These are phyloP conservation scores for Penicillium antarcticum DNA, from an alignment of 495 filamentous ascomycete species.

Conservation along the genomic window DNA sequence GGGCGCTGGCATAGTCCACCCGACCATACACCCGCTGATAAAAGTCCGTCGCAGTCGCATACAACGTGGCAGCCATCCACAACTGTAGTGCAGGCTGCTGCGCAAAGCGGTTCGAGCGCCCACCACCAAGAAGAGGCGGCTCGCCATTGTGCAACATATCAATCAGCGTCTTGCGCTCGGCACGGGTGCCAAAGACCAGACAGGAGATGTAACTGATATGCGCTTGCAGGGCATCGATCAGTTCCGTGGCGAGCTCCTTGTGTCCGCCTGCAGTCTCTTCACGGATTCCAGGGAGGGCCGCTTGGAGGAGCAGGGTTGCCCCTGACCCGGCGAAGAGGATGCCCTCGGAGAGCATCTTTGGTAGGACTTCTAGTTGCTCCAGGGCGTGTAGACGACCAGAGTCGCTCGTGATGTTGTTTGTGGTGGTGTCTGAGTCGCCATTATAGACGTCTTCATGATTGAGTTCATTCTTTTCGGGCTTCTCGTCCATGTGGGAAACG, in stretches of 20 bases:
- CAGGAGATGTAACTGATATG: conserved; percentile 38
- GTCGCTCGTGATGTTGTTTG: conserved; percentile 6
- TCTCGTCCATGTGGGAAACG: conserved; percentile 20
- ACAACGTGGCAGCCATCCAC: conserved; percentile 40
- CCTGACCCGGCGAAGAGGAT: conserved; percentile 39
- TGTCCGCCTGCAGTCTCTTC: conserved; percentile 10
- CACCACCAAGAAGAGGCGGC: conserved; percentile 23
- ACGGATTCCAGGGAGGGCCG: conserved; percentile 34
- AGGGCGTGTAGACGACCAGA: conserved; percentile 28
- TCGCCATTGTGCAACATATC: conserved; percentile 20
- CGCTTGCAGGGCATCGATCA: conserved; percentile 33
- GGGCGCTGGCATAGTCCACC: conserved; percentile 34
- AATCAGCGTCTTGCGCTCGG: conserved; percentile 33
- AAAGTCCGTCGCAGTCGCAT: conserved; percentile 41
- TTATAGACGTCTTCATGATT: background rate
- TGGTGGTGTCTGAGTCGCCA: background rate
- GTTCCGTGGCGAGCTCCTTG: conserved; percentile 29
- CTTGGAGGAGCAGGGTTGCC: conserved; percentile 38
- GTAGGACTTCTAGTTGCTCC: conserved; percentile 35
- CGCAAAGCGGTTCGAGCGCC: conserved; percentile 24
- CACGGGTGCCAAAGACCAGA: conserved; percentile 34
- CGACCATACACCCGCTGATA: conserved; percentile 42
- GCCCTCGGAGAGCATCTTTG: conserved; percentile 40
- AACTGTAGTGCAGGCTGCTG: conserved; percentile 26
- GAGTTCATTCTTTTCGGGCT: conserved; percentile 1